Conservation (phyloP, 495 filamentous ascomycete genomes). For the Penicillium pancosmium region DNA sequence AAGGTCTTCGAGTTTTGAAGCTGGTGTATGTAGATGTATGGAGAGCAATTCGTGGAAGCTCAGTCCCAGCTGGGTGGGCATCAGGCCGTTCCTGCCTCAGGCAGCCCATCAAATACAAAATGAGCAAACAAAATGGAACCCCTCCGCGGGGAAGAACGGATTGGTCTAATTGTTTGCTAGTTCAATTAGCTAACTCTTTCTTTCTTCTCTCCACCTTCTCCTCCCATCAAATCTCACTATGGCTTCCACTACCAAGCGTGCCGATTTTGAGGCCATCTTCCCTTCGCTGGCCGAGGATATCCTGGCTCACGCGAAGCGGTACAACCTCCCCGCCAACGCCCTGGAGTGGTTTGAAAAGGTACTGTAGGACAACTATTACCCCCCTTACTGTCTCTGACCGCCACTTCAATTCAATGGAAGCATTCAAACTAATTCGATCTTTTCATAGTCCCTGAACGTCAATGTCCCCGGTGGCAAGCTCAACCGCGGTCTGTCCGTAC, state of each 20-base stretch:
- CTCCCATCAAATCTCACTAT: conserved; percentile 40
- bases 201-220: conserved; percentile 1
- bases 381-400: too few relatives aligned
- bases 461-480: conserved; percentile 95
- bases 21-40: too few relatives aligned
- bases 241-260: conserved; percentile 67
- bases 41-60: too few relatives aligned
- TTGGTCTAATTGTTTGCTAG: conserved; percentile 6
- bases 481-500: conserved; percentile 97
- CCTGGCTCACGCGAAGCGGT: conserved; percentile 70
- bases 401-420: neutral
- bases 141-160: conserved; percentile 15
- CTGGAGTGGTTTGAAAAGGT: conserved; percentile 89
- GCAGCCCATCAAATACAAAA: neutral
- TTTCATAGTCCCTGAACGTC: conserved; percentile 68
- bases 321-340: conserved; percentile 79
- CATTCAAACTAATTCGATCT: neutral
- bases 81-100: neutral
- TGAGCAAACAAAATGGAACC: conserved; percentile 3
- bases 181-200: neutral
- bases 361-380: conserved; percentile 16
- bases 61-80: too few relatives aligned
- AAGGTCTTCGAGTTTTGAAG: too few relatives aligned
- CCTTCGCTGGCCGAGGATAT: conserved; percentile 77
- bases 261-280: conserved; percentile 89